phyloP scores from a whole-genome alignment of 2,329 filamentous ascomycete species.

The Cladobotryum protrusum region DNA sequence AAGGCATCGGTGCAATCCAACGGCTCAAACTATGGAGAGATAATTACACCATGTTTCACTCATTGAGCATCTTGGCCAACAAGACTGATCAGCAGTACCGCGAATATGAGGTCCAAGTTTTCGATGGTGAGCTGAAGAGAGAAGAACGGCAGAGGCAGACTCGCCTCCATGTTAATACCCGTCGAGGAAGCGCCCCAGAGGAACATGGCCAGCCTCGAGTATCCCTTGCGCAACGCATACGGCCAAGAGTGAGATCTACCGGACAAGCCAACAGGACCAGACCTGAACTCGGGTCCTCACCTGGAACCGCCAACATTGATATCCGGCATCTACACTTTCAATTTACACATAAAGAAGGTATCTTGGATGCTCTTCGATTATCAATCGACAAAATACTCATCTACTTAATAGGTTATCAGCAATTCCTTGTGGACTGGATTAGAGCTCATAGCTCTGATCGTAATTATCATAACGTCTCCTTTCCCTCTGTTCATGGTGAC shows the following conservation, averaged over 20 bases:
- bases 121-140: slow-evolving; percentile 41
- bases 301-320: slow-evolving; percentile 27
- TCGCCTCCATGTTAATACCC: slow-evolving; percentile 35
- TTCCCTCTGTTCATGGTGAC: slow-evolving; percentile 40
- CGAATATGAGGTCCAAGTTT: slow-evolving; percentile 42
- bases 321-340: slow-evolving; percentile 45
- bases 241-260: slow-evolving; percentile 31
- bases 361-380: slow-evolving; percentile 9
- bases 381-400: background rate
- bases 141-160: slow-evolving; percentile 42
- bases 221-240: slow-evolving; percentile 38
- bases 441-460: slow-evolving; percentile 40
- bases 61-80: slow-evolving; percentile 42
- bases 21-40: slow-evolving; percentile 48
- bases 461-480: slow-evolving; percentile 40
- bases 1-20: slow-evolving; percentile 46
- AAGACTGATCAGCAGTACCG: slow-evolving; percentile 39
- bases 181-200: slow-evolving; percentile 36
- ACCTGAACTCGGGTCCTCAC: slow-evolving; percentile 18
- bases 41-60: slow-evolving; percentile 41
- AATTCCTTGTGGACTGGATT: slow-evolving; percentile 42
- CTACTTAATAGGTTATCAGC: slow-evolving; percentile 33
- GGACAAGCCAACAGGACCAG: slow-evolving; percentile 15
- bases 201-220: slow-evolving; percentile 34
- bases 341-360: slow-evolving; percentile 43